phyloP scores from a whole-genome alignment of 1,139 yeast species.

The Geotrichum cucujoidarum region DNA sequence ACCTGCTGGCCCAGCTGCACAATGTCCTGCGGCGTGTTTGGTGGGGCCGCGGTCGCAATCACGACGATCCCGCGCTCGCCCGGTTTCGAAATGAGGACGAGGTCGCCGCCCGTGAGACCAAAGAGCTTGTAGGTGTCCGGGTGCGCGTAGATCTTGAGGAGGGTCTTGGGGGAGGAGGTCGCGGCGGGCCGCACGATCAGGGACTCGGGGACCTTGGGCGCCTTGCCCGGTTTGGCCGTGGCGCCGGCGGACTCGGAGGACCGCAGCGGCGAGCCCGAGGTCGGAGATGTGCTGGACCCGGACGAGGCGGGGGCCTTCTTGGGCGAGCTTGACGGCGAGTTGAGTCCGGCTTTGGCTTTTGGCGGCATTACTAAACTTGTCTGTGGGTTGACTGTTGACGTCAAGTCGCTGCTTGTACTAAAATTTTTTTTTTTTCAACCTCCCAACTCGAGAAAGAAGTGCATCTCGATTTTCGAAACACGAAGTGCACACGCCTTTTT shows the following conservation, averaged over 20 bases:
- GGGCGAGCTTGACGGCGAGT: slow-evolving; percentile 8
- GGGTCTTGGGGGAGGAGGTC: slow-evolving; percentile 28
- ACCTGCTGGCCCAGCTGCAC: slow-evolving; percentile 26
- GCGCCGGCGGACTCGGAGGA: slow-evolving; percentile 6
- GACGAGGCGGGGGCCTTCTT: slow-evolving; percentile 7
- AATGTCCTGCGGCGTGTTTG: slow-evolving; percentile 8
- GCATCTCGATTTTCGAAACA: background rate
- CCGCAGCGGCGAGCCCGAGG: slow-evolving; percentile 8
- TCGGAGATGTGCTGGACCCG: slow-evolving; percentile 3
- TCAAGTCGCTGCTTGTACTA: background rate
- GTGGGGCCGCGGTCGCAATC: slow-evolving; percentile 12
- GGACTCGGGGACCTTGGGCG: slow-evolving; percentile 8
- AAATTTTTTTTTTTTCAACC: background rate
- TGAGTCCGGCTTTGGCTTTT: slow-evolving; percentile 17
- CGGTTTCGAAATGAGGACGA: slow-evolving; percentile 15
- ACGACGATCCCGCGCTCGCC: slow-evolving; percentile 17
- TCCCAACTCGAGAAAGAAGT: background rate
- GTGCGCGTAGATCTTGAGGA: slow-evolving; percentile 14
- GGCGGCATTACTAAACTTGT: slow-evolving; percentile 12
- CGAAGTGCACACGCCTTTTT: background rate
- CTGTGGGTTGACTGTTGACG: background rate
- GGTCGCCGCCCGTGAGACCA: slow-evolving; percentile 13
- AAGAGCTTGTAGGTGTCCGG: slow-evolving; percentile 11
- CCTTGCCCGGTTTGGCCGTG: background rate
- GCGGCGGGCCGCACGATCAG: slow-evolving; percentile 27